Base-by-base conservation (phyloP, 768 basidiomycete species). In the Tylopilus vinaceipallidus region DNA sequence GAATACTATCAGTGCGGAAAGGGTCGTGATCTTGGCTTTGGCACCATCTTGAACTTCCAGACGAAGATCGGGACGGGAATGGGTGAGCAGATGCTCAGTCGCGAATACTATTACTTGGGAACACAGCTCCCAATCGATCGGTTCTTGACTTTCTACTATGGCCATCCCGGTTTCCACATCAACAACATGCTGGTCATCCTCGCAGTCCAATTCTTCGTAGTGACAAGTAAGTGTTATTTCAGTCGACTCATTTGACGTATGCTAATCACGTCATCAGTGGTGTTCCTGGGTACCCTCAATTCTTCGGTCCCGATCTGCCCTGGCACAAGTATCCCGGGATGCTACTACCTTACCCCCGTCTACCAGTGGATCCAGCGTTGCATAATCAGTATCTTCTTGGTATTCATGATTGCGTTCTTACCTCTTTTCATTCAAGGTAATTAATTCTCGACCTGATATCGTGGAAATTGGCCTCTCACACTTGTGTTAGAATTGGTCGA, bases 21-120 rank as follows among this genome's bases (percentile, higher is more conserved):
- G 71, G 97, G 97, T 47, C 87, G 97, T 70, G 97, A 98, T 76
- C 83, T 99, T 53, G 97, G 97, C 22, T 98, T 99, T 69, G 95
- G 95, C 27, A 99, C 97, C 19, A 98, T 98, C 63, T 74, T 99
- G 61, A 99, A 99, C 71, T 99, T 99, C 88, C 89, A 93, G 78
- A 99, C 97, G 49, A 99, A 99, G 82, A 95, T 99, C 61, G 95
- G 97, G 12, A 98, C 95, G n/a, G 97, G 97, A 69, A 99, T 99
- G 97, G 97, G 97, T 32, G 97, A 99, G 68, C 97, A 99, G 71
- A 92, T 98, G 91, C 80, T 99, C 62, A 97, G 93, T 73, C 84
- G 97, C 55, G 97, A 98, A 71, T 98, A 99, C 69, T 99, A 99
- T 71, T 98, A 98, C 63, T 72, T 99, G 55, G 97, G 97, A 24